Base-by-base conservation (phyloP, 2,329 filamentous ascomycete genomes). In the Aureobasidium melanogenum region DNA sequence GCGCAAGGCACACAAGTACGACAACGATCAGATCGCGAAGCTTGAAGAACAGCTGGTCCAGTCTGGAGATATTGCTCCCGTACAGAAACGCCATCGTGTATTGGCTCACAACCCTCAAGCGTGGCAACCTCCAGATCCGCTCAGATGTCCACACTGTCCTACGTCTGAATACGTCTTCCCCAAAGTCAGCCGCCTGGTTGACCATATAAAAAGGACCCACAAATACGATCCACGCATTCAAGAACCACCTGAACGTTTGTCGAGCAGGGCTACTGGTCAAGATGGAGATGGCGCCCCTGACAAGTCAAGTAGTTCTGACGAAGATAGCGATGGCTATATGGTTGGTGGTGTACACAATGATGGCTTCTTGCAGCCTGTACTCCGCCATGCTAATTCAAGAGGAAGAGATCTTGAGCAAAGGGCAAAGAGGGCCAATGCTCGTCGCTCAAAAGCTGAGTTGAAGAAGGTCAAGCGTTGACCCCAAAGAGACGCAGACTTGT, bases 291-390 rank as follows among this genome's bases (percentile, higher is more conserved):
- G 9, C 12, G 1, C 8, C 12, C 32, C 36, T 14, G 22, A 48
- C 7, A 28, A 47, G n/a, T 41, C 44, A 17, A 48, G 28, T 14
- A 58, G 43, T 38, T 30, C 26, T 19, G 48, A 47, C 17, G 59
- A 38, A 9, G 59, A 38, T 12, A 61, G 50, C 28, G 69, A 50
- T 28, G 67, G 72, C 12, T 82, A 85, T 67, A 80, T 84, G 67
- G 66, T 78, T 9, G 87, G 85, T 0, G 86, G 79, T 0, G 83
- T 89, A 22, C 87, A 89, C 66, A 80, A 84, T 1, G 87, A 90
- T 70, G 84, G 87, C 0, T 90, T 88, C 67, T 66, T 90, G 66
- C 76, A 77, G 68, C 80, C 81, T 44, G 58, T 65, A 1, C 22
- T 44, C 17, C 51, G 39, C 19, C 36, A 43, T 51, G 14, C 50